Base-by-base conservation (phyloP, 2,329 filamentous ascomycete species). In the Venturiaceae sp. region DNA sequence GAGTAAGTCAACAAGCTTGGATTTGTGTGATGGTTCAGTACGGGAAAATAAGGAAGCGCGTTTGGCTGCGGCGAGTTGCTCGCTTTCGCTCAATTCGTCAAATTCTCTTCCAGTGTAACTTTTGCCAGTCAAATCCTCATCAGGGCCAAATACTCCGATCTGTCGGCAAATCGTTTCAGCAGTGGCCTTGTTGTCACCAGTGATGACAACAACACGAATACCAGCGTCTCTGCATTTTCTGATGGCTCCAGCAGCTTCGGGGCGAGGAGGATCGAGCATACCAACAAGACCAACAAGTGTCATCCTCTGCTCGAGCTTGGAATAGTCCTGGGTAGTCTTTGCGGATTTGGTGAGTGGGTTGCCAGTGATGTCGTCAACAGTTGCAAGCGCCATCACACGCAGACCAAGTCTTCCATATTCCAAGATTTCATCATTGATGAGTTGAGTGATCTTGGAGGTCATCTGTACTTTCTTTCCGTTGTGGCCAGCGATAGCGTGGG, bases 81-180 rank as follows among this genome's bases (percentile, higher is more conserved):
- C 88, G 63, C 76, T 77, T 32, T 90, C 82, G 69, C 81, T 88
- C 57, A 99, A 79, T 60, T 85, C 84, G 68, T 99, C 94, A 65
- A 99, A 99, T 72, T 99, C 88, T 64, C 92, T 87, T 58, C 94
- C 94, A 63, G 94, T 99, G 68, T 83, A 97, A 74, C 91, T 96
- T 81, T 96, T 97, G 67, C 92, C 92, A 46, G 78, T 83, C 28
- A 97, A 81, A 68, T 96, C 83, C 72, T 97, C 92, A 61, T 86
- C 75, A 64, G 82, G 75, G 16, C 85, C 87, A 72, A 99, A 99
- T 56, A 99, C 86, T 62, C 94, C 94, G 71, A 99, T 99, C 72
- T 96, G 88, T 67, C 92, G 88, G 77, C 94, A 99, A 70, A 99
- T 96, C 62, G 90, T 92, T 77, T 99, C 94, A 8, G 94, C 94